Conservation (phyloP, 306 rosid genomes). For the Prunus mume region DNA sequence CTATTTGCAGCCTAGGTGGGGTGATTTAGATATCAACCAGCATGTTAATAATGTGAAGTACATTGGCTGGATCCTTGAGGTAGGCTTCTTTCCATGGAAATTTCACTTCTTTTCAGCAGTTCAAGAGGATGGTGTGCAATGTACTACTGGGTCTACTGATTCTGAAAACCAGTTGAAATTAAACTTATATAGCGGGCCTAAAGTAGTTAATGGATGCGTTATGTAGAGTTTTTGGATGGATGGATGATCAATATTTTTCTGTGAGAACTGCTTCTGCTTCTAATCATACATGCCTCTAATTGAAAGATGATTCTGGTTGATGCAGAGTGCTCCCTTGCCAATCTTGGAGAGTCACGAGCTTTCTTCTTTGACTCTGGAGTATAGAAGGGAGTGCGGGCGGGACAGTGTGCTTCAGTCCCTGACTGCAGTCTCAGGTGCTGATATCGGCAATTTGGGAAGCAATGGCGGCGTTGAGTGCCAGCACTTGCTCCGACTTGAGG, state of each 20-base stretch:
- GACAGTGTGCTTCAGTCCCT: conserved; percentile 91
- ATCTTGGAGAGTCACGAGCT: conserved; percentile 96
- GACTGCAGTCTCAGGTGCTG: conserved; percentile 60
- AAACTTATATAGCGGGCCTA: neutral
- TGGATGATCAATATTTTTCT: neutral
- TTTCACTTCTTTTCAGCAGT: conserved; percentile 6
- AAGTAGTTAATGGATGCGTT: neutral
- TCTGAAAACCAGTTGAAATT: neutral
- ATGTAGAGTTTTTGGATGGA: neutral
- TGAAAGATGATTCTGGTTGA: conserved; percentile 18
- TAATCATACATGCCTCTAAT: neutral
- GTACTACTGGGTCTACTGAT: neutral
- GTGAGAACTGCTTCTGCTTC: neutral
- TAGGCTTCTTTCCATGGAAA: conserved; percentile 18
- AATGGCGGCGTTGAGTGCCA: conserved; percentile 67
- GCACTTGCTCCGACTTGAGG: conserved; percentile 90
- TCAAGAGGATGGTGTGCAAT: neutral
- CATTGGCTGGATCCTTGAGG: conserved; percentile 99
- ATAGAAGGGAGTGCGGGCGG: conserved; percentile 97
- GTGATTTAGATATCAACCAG: conserved; percentile 90
- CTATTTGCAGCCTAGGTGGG: conserved; percentile 85
- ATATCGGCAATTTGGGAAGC: conserved; percentile 48
- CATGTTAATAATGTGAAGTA: conserved; percentile 99
- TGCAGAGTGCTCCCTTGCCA: conserved; percentile 92
- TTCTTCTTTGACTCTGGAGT: conserved; percentile 72